phyloP scores from a whole-genome alignment of 139 green algal genomes.

The Ostreobium quekettii region DNA sequence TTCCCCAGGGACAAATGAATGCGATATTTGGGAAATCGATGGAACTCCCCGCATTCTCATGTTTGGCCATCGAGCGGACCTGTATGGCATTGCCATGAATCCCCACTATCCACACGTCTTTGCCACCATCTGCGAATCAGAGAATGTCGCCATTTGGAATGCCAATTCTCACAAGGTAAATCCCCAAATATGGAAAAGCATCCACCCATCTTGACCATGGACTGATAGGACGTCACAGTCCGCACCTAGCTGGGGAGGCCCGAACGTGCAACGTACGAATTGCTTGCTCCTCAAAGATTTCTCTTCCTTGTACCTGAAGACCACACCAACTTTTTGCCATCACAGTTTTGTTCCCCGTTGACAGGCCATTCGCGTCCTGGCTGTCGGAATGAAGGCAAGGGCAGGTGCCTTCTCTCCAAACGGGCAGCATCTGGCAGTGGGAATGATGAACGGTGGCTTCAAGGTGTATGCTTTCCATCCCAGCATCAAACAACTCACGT shows the following conservation, averaged over 20 bases:
- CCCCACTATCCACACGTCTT: slow-evolving; percentile 49
- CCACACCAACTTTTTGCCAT: too few species aligned
- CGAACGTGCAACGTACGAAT: too few species aligned
- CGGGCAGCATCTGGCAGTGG: slow-evolving; percentile 41
- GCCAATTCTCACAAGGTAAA: slow-evolving; percentile 37
- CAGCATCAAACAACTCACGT: slow-evolving; percentile 11
- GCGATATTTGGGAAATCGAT: slow-evolving; percentile 51
- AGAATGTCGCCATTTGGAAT: slow-evolving; percentile 42
- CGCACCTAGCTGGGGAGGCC: too few species aligned
- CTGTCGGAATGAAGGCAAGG: slow-evolving; percentile 27
- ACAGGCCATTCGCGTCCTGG: slow-evolving; percentile 47
- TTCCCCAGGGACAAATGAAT: slow-evolving; percentile 25
- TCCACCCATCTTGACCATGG: too few species aligned
- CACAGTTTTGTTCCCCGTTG: too few species aligned
- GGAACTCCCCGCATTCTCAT: slow-evolving; percentile 31
- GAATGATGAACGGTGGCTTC: slow-evolving; percentile 34
- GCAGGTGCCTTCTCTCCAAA: slow-evolving; percentile 31
- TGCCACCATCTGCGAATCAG: slow-evolving; percentile 36
- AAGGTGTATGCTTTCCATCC: slow-evolving; percentile 42
- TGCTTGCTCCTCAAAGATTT: too few species aligned
- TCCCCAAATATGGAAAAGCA: not conserved
- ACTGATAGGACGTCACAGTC: too few species aligned
- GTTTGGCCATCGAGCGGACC: slow-evolving; percentile 36
- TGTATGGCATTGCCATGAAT: slow-evolving; percentile 46
- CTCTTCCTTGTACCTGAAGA: too few species aligned